Percentiles rank a stretch among this genome's conserved stretches.
phyloP scores from a whole-genome alignment of 2,329 filamentous ascomycete species.

The Venturia aucupariae region DNA sequence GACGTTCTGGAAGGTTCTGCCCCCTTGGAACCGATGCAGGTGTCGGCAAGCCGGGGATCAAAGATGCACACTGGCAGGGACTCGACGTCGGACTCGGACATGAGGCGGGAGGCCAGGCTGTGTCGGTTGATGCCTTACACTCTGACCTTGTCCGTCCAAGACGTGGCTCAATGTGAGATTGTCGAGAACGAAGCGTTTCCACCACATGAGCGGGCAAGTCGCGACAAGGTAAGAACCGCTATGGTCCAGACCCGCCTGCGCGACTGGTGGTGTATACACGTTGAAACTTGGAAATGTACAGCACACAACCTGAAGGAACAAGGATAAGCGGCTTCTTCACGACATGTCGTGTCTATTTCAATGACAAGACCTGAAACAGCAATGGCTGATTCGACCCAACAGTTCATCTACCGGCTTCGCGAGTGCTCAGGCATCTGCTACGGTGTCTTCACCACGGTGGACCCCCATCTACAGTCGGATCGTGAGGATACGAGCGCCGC shows the following conservation, averaged over 20 bases:
- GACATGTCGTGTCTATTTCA: not conserved
- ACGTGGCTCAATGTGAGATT: constrained; percentile 52
- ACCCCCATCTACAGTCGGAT: constrained; percentile 32
- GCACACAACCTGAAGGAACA: constrained; percentile 7
- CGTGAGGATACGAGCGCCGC: constrained; percentile 36
- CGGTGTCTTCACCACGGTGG: constrained; percentile 63
- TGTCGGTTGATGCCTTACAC: not conserved
- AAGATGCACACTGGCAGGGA: not conserved
- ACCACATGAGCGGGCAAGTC: constrained; percentile 45
- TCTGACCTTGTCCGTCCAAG: constrained; percentile 56
- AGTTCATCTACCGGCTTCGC: constrained; percentile 70
- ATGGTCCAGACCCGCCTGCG: no score
- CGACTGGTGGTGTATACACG: no score
- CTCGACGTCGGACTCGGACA: no score
- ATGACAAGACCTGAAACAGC: not conserved
- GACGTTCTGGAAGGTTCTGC: not conserved
- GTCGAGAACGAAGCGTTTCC: constrained; percentile 52
- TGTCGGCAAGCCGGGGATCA: not conserved
- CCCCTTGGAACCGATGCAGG: not conserved
- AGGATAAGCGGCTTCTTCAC: not conserved
- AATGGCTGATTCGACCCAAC: constrained; percentile 11
- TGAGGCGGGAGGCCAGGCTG: not conserved
- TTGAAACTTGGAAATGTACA: constrained; percentile 9
- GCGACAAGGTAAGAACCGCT: constrained; percentile 46
- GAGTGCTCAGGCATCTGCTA: constrained; percentile 67